phyloP scores from a whole-genome alignment of 2,329 filamentous ascomycete genomes.

The Scorias spongiosa region DNA sequence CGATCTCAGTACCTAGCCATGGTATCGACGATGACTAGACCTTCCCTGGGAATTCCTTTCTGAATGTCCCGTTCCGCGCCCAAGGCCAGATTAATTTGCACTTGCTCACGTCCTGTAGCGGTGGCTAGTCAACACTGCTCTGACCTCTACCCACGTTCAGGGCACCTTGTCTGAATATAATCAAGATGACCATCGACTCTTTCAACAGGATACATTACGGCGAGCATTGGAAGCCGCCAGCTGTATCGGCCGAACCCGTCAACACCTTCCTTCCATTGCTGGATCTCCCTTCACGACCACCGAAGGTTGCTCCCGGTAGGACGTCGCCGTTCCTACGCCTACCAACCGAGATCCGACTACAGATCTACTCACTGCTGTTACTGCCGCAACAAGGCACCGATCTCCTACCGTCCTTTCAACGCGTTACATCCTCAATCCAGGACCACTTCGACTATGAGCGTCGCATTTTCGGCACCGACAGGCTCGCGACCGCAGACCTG shows the following conservation, averaged over 20 bases:
- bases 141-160: background rate
- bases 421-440: constrained; percentile 19
- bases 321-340: constrained; percentile 23
- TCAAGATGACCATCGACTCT: background rate
- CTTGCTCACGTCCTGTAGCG: too few species aligned
- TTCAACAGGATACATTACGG: background rate
- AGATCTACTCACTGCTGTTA: constrained; percentile 31
- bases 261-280: background rate
- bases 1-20: too few species aligned
- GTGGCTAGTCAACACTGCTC: too few species aligned
- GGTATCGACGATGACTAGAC: too few species aligned
- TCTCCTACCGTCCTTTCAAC: constrained; percentile 17
- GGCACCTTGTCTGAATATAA: background rate
- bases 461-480: constrained; percentile 8
- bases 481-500: constrained; percentile 6
- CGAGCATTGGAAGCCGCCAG: background rate
- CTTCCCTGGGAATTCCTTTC: too few species aligned
- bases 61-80: too few species aligned
- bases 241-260: background rate
- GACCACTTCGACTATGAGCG: constrained; percentile 29
- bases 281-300: background rate
- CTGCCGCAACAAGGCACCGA: constrained; percentile 18
- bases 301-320: background rate
- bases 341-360: constrained; percentile 31
- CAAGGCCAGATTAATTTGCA: too few species aligned